Base-by-base conservation (phyloP, 768 basidiomycete genomes). In the Kwoniella sp. region DNA sequence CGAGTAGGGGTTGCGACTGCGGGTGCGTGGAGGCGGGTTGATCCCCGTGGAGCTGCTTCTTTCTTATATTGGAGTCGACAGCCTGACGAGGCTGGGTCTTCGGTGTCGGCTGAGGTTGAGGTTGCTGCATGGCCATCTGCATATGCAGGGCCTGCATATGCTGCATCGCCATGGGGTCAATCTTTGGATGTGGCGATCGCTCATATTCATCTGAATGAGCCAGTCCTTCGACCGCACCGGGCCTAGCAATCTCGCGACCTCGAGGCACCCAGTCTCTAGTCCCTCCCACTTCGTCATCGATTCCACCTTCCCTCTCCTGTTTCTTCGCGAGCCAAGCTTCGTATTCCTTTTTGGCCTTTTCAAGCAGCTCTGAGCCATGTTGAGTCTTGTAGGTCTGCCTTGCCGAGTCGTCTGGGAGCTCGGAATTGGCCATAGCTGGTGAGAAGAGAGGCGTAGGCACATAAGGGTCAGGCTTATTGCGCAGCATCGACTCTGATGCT, bases 401-500 rank as follows among this genome's bases (percentile, higher is more conserved):
- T 1, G 66, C 53, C 2, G 57, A 28, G 0, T 48, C 34, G 12
- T 61, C 61, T 34, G 63, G 50, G 5, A 61, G 50, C 38, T 55
- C 64, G 5, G 56, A 4, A n/a, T 54, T 45, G 1, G 12, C 51
- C 2, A 23, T 15, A 11, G 56, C 31, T 1, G 73, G 74, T 3
- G 69, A 69, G 53, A 70, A 71, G 13, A 73, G 55, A 0, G 74
- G 74, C 20, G 48, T 25, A 15, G 69, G 63, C 1, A 77, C 47
- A 23, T 50, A n/a, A 3, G 26, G 11, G 37, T 75, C 72, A 17
- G 76, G 76, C 64, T 77, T 74, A 58, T 77, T 77, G 11, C 65
- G 65, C 9, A 56, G 34, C 48, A 72, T 31, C 15, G 72, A 73
- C 11, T 68, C 69, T 52, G 61, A 38, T 1, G 68, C 68, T 48